Evolutionary conservation across 345 rosid species (phyloP).

Genomic region (Hibiscus trionum): DNA sequence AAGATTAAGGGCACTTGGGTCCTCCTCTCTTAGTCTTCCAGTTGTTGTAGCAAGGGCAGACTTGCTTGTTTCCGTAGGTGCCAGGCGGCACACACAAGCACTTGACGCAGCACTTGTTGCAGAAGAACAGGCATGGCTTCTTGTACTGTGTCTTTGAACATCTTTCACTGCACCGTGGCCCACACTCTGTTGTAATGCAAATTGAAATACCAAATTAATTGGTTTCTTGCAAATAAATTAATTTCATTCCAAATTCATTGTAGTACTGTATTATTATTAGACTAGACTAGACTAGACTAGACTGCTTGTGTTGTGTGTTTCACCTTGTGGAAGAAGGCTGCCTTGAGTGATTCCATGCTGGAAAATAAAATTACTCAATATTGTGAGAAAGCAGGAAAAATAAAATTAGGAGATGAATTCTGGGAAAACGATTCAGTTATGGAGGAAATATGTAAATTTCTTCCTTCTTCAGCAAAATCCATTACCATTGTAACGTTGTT

Average conservation of each 20-base stretch:
- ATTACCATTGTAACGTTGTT: neutral
- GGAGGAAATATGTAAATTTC: too few relatives aligned
- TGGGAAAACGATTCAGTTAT: too few relatives aligned
- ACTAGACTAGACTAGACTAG: neutral
- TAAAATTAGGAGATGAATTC: too few relatives aligned
- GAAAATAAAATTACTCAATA: neutral
- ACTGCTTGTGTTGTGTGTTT: neutral
- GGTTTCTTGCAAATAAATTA: neutral
- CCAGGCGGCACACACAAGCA: slow-evolving; percentile 84
- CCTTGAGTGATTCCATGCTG: slow-evolving; percentile 47
- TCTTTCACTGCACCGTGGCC: slow-evolving; percentile 34
- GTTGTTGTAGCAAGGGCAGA: slow-evolving; percentile 70
- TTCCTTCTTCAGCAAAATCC: too few relatives aligned
- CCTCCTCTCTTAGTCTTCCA: slow-evolving; percentile 66
- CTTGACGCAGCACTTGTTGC: slow-evolving; percentile 51
- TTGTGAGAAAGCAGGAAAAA: neutral
- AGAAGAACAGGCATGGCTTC: slow-evolving; percentile 62
- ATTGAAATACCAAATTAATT: neutral
- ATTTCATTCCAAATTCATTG: neutral
- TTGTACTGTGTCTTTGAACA: slow-evolving; percentile 43
- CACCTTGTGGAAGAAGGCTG: slow-evolving; percentile 54
- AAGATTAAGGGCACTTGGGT: slow-evolving; percentile 52
- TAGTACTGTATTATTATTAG: neutral
- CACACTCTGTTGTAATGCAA: slow-evolving; percentile 26
- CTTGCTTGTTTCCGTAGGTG: slow-evolving; percentile 53